Base-by-base conservation (phyloP, 1,284 basidiomycete species). In the Sanghuangporus weigelae region DNA sequence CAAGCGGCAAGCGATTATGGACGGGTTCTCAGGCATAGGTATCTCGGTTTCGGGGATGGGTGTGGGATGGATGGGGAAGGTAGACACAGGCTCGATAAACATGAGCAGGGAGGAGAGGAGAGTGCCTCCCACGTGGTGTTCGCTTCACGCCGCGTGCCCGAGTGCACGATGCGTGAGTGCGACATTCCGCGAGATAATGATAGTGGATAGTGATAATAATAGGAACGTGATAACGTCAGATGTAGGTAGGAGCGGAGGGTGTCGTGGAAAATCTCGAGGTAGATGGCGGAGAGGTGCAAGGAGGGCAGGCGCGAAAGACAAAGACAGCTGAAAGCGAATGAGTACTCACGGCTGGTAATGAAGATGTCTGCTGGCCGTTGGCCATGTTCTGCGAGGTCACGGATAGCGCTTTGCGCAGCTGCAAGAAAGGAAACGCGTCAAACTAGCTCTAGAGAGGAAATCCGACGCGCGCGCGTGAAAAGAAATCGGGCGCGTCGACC, bases 321-420 rank as follows among this genome's bases (percentile, higher is more conserved):
- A 51, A 51, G 48, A 23, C 6, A n/a, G 7, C 2, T 2, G 26
- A 26, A 53, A 11, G 31, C 19, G 21, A 46, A n/a, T 11, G 35
- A n/a, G 31, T 12, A 61, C 59, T 55, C 51, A 54, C 56, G 12
- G 57, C 21, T 12, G 64, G 42, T 31, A 38, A 44, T 31, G 26
- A 31, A 39, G 31, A 21, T 19, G 39, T 14, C 14, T 60, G 40
- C 8, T 48, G 36, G 48, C 53, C 54, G 39, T 60, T 62, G 46
- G 44, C 58, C 31, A 53, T 35, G 57, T 65, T 65, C 44, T 62
- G 60, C 14, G 64, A 65, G 7, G 59, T 65, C 31, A 62, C 60
- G 36, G 60, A 62, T 56, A 65, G 60, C 1, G 64, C 64, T 59
- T 62, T 65, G 44, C 64, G 60, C 16, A 65, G 40, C 64, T 65